Evolutionary conservation across 768 basidiomycete species (phyloP).

Genomic region (Termitomyces sp.): DNA sequence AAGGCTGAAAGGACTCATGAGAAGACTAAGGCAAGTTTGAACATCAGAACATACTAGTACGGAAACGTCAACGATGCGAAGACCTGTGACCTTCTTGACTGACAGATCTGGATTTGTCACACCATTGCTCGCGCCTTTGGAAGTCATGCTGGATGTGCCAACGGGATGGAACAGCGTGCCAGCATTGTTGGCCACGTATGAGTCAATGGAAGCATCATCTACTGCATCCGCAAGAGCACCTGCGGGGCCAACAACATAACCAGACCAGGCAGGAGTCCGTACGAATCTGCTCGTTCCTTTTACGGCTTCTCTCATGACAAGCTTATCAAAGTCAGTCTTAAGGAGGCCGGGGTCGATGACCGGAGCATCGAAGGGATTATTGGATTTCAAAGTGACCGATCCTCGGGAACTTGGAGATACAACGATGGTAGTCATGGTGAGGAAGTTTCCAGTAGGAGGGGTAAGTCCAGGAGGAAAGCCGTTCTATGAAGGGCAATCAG

Average conservation of each 20-base stretch:
- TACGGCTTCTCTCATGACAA: conserved; percentile 18
- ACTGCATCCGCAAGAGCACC: conserved; percentile 2
- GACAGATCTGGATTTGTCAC: conserved; percentile 26
- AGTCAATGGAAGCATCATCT: conserved; percentile 18
- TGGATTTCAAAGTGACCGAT: conserved; percentile 25
- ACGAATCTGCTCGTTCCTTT: conserved; percentile 13
- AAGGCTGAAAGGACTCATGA: conserved; percentile 9
- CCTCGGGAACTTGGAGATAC: conserved; percentile 17
- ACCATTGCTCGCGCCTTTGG: conserved; percentile 16
- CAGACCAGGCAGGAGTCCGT: conserved; percentile 13
- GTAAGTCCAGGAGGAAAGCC: conserved; percentile 7
- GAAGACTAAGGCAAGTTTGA: background rate
- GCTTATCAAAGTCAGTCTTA: conserved; percentile 17
- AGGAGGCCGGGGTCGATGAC: conserved; percentile 42
- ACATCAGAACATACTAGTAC: conserved; percentile 19
- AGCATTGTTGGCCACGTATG: conserved; percentile 15
- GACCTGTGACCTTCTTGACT: conserved; percentile 23
- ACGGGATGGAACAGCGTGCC: conserved; percentile 17
- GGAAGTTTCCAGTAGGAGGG: conserved; percentile 11
- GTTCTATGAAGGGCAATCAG: conserved; percentile 1
- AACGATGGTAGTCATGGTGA: conserved; percentile 7
- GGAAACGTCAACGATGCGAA: conserved; percentile 29
- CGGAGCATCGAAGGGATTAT: conserved; percentile 36
- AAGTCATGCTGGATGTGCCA: conserved; percentile 22
- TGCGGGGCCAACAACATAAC: conserved; percentile 10